A percentile compares a stretch with the other conserved stretches of the same genome.
Conservation (phyloP, 495 filamentous ascomycete genomes). For the Penicillium dipodomyicola region DNA sequence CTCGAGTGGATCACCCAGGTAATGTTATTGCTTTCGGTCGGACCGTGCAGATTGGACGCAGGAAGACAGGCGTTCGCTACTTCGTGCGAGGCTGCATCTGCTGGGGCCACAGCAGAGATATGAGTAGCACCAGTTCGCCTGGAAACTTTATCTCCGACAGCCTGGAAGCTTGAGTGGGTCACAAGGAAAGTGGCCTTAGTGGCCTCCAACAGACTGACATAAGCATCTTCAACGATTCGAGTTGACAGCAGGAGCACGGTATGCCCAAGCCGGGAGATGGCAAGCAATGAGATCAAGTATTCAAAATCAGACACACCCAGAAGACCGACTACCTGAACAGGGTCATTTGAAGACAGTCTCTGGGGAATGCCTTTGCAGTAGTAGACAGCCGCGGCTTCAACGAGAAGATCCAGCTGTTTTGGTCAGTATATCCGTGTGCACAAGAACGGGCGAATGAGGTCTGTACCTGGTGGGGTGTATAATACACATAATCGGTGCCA, state of each 20-base stretch:
- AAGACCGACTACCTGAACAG: constrained; percentile 42
- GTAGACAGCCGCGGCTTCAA: constrained; percentile 30
- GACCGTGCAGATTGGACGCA: constrained; percentile 20
- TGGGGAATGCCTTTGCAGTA: constrained; percentile 22
- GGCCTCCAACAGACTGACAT: constrained; percentile 35
- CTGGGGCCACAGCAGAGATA: not conserved
- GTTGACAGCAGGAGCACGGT: constrained; percentile 49
- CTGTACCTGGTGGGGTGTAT: constrained; percentile 31
- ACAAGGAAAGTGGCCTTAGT: constrained; percentile 25
- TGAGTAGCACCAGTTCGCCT: constrained; percentile 14
- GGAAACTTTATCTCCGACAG: constrained; percentile 16
- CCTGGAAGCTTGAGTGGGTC: constrained; percentile 17
- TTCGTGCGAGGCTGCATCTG: constrained; percentile 11
- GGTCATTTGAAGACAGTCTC: constrained; percentile 27
- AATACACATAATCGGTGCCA: constrained; percentile 35
- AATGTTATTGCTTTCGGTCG: constrained; percentile 24
- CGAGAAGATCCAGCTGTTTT: constrained; percentile 29
- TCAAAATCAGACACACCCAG: constrained; percentile 45
- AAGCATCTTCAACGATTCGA: constrained; percentile 43
- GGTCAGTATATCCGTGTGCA: too few relatives aligned
- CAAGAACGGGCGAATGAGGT: too few relatives aligned
- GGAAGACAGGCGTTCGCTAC: constrained; percentile 9
- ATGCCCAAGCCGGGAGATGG: constrained; percentile 45
- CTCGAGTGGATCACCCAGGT: constrained; percentile 47
- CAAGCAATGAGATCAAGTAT: constrained; percentile 43